Evolutionary conservation across 2,329 filamentous ascomycete genomes (phyloP).

Genomic region (Colletotrichum sojae): DNA sequence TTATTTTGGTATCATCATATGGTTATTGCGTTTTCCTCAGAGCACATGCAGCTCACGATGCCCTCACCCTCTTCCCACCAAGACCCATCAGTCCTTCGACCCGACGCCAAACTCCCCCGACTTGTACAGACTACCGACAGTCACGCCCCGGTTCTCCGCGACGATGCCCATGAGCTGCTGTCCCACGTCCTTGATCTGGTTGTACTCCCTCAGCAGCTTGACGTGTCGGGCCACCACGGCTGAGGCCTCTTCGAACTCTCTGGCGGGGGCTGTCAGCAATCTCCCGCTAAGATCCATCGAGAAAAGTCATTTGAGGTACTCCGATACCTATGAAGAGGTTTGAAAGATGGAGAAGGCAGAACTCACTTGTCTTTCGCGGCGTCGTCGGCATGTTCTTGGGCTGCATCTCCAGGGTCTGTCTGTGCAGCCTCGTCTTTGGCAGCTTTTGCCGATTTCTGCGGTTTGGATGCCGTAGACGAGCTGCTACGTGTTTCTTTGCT

Average conservation of each 20-base stretch:
- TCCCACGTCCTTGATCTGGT: slow-evolving; percentile 55
- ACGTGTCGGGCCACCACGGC: slow-evolving; percentile 31
- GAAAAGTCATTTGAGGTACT: background rate
- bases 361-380: slow-evolving; percentile 18
- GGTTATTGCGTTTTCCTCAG: background rate
- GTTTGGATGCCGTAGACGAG: too few species aligned
- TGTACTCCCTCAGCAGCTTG: slow-evolving; percentile 51
- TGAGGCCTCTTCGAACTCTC: slow-evolving; percentile 31
- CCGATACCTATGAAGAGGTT: too few species aligned
- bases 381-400: background rate
- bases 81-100: slow-evolving; percentile 42
- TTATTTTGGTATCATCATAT: too few species aligned
- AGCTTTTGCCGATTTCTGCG: background rate
- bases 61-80: background rate
- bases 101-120: slow-evolving; percentile 50
- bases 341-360: background rate
- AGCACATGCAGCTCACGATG: background rate
- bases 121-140: slow-evolving; percentile 49
- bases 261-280: background rate
- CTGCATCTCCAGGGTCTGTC: fast-evolving
- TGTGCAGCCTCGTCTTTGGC: background rate
- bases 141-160: slow-evolving; percentile 52
- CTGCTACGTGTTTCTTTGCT: too few species aligned
- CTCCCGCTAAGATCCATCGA: background rate
- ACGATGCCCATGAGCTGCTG: slow-evolving; percentile 56